Evolutionary conservation across 108 stramenopile genomes (phyloP), one percentile per base, ranked within the genome.

Genomic region (Skeletonema menzelii): DNA sequence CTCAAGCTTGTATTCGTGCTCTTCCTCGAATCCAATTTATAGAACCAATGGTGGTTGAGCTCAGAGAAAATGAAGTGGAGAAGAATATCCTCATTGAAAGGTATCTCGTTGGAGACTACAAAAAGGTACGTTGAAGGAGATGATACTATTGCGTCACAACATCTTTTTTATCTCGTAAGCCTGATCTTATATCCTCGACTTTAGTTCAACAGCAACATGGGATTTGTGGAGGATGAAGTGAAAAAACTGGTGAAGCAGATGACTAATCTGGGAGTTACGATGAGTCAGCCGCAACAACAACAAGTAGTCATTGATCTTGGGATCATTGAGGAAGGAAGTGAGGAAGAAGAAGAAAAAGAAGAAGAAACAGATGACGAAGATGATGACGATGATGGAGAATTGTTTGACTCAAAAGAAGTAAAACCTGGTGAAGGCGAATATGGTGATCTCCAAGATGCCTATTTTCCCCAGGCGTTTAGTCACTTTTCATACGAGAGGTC

Each of bases 401-500:
- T 74, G 8, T 62, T 65, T 38, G 68, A 75, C 38, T 27, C 35
- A 8, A 60, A 62, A 47, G 63, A 66, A 27, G 32, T 31, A 34
- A 64, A 17, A 6, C 72, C 68, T 12, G 13, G 24, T 22, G 12
- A 3, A 44, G 63, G 77, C n/a, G 47, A 17, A 64, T 80, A 72
- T 26, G 32, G 30, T 3, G 38, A 68, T 47, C 46, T 84, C 1
- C 14, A 67, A 8, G 59, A 65, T 32, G 38, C 42, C 24, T 42
- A 80, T 28, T 79, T 82, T 27, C 74, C 78, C 11, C 82, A 79
- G 64, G 82, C 85, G 3, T 85, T 85, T 56, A 77, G 76, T 63
- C 85, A 85, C 59, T 85, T 73, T 37, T 60, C 85, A 3, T 85
- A 82, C 60, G 77, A 61, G 26, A 79, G 79, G 24, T 79, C 77